Evolutionary conservation across 257 asterid species (phyloP), one percentile per base, ranked within the genome.

Genomic region (Solanum pennellii): DNA sequence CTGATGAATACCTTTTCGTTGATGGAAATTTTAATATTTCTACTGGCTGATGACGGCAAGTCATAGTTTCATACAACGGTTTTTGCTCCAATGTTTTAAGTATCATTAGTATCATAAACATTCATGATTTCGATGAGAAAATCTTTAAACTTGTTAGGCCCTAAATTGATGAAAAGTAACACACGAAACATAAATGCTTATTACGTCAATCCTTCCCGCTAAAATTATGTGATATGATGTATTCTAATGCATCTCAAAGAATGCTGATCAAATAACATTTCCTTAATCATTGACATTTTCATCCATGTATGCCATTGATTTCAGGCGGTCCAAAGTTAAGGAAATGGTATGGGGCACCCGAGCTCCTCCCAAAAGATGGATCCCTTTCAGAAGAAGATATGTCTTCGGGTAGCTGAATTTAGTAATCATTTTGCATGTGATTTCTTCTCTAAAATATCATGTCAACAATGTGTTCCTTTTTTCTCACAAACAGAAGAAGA

Each of bases 271-370:
- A 79, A 79, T 16, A 44, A 76, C 6, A 45, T 16, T 25, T 79
- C 27, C 37, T 45, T 79, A 16, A 80, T 49, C 20, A 18, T 18
- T 80, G 44, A 47, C 69, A 16, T 82, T 29, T 25, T 82, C 69
- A n/a, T 82, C 14, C 69, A 80, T 5, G 85, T 14, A 80, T 90
- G 39, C 77, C 86, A 41, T 87, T 87, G 27, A 79, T 77, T 31
- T 52, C 52, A 95, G 99, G 99, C 29, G 99, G 99, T 88, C 99
- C 98, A n/a, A 97, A 97, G 94, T 93, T 97, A 82, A 93, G 99
- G 93, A 97, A 94, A 91, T 97, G 99, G 99, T 97, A 97, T 68
- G 99, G 98, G 85, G 99, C 99, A 87, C 94, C 99, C 21, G 98
- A 97, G 91, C 89, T 89, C 90, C 86, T 91, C 83, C 89, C 93